Conservation (phyloP, 2,329 filamentous ascomycete genomes). For the Ophiostoma australiae region DNA sequence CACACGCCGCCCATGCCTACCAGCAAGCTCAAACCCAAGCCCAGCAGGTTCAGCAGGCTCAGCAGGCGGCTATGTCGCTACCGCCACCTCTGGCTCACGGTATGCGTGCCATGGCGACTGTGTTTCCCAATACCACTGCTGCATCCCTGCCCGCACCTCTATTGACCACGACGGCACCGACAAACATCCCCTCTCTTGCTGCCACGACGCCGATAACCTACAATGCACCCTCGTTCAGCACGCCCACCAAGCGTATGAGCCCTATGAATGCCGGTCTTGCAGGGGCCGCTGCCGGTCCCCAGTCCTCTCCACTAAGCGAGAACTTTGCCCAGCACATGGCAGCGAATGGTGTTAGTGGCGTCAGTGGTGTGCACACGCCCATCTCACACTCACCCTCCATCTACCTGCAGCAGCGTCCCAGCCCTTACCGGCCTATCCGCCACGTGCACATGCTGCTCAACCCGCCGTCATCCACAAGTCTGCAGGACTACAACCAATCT, state of each 20-base stretch:
- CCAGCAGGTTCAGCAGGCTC: constrained; percentile 33
- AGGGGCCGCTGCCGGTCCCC: constrained; percentile 34
- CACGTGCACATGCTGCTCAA: constrained; percentile 87
- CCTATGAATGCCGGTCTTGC: constrained; percentile 41
- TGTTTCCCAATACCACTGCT: constrained; percentile 44
- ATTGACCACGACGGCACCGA: constrained; percentile 13
- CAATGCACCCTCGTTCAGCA: constrained; percentile 38
- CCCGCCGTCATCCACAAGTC: constrained; percentile 72
- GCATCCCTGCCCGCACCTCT: constrained; percentile 1
- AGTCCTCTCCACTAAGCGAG: constrained; percentile 39
- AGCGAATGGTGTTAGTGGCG: constrained; percentile 18
- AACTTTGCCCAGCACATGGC: constrained; percentile 40
- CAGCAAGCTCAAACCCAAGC: constrained; percentile 21
- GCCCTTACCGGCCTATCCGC: constrained; percentile 86
- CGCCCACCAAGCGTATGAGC: constrained; percentile 51
- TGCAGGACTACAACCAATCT: constrained; percentile 63
- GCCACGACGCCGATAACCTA: constrained; percentile 28
- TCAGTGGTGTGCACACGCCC: constrained; percentile 51
- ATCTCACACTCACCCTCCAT: constrained; percentile 78
- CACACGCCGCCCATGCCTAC: not conserved
- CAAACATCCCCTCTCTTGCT: constrained; percentile 5
- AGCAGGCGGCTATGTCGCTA: constrained; percentile 50
- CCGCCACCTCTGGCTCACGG: constrained; percentile 58
- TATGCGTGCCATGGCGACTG: constrained; percentile 69
- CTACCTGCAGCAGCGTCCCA: constrained; percentile 81